Percentiles rank a stretch among this genome's conserved stretches.
Conservation (phyloP, 2,329 filamentous ascomycete species). For the Alternaria burnsii region DNA sequence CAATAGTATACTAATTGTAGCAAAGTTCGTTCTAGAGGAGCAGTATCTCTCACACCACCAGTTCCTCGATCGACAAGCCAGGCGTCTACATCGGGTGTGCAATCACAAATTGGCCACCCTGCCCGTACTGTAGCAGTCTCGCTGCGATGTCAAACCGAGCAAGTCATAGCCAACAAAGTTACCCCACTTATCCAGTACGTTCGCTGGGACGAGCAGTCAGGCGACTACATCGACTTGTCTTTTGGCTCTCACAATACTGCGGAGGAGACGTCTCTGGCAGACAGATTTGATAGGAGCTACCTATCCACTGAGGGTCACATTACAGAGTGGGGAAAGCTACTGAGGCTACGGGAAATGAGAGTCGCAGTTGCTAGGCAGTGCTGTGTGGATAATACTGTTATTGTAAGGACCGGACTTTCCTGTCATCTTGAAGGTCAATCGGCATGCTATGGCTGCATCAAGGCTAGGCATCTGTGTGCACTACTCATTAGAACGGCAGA, state of each 20-base stretch:
- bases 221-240: too few relatives aligned
- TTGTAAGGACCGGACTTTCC: too few relatives aligned
- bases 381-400: background rate
- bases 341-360: background rate
- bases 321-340: background rate
- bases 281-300: too few relatives aligned
- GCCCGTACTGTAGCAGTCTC: background rate
- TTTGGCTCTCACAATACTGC: too few relatives aligned
- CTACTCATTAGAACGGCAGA: background rate
- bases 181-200: background rate
- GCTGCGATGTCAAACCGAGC: background rate
- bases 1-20: background rate
- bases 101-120: background rate
- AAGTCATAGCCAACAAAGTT: background rate
- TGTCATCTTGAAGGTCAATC: too few relatives aligned
- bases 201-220: too few relatives aligned
- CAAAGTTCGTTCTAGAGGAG: too few relatives aligned
- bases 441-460: background rate
- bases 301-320: background rate
- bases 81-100: background rate
- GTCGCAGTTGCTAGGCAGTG: fast-evolving
- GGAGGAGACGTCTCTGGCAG: background rate
- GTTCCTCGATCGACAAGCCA: background rate
- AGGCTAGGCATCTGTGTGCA: background rate
- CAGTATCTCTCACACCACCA: too few relatives aligned